Evolutionary conservation across 2,329 filamentous ascomycete species (phyloP).

Genomic region (Aspergillus puulaauensis): DNA sequence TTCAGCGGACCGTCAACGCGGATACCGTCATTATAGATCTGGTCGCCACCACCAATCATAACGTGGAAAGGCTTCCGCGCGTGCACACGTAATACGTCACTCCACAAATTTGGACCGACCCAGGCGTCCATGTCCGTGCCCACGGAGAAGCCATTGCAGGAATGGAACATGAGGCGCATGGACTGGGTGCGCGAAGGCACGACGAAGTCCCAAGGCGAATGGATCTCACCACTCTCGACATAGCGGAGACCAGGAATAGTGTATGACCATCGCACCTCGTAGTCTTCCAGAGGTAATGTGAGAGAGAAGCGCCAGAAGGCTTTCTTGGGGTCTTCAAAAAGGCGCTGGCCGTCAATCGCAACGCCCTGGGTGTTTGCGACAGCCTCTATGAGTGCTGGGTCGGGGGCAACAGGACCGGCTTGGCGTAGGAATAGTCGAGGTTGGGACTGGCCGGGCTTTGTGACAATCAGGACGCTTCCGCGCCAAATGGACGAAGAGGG

Average conservation of each 20-base stretch:
- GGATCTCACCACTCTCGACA: constrained; percentile 56
- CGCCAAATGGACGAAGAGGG: constrained; percentile 59
- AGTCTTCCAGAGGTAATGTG: constrained; percentile 65
- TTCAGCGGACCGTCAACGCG: constrained; percentile 79
- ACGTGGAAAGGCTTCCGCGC: constrained; percentile 61
- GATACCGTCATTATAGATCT: constrained; percentile 76
- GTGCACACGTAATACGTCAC: constrained; percentile 63
- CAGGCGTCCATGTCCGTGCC: constrained; percentile 64
- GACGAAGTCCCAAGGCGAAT: constrained; percentile 53
- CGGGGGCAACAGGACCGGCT: constrained; percentile 30
- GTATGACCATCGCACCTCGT: constrained; percentile 79
- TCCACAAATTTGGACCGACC: constrained; percentile 63
- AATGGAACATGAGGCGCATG: constrained; percentile 70
- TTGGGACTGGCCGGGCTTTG: constrained; percentile 66
- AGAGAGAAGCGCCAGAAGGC: constrained; percentile 61
- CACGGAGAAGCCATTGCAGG: constrained; percentile 68
- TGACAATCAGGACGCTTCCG: constrained; percentile 83
- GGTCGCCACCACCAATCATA: constrained; percentile 88
- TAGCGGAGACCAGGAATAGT: constrained; percentile 66
- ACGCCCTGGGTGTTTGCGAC: constrained; percentile 19
- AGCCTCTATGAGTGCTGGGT: constrained; percentile 17
- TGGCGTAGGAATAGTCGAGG: constrained; percentile 55
- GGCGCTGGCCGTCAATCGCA: constrained; percentile 51
- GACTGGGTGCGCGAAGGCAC: constrained; percentile 61
- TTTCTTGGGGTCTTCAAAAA: constrained; percentile 60